phyloP scores from a whole-genome alignment of 768 basidiomycete genomes.

The Termitomyces sp. region DNA sequence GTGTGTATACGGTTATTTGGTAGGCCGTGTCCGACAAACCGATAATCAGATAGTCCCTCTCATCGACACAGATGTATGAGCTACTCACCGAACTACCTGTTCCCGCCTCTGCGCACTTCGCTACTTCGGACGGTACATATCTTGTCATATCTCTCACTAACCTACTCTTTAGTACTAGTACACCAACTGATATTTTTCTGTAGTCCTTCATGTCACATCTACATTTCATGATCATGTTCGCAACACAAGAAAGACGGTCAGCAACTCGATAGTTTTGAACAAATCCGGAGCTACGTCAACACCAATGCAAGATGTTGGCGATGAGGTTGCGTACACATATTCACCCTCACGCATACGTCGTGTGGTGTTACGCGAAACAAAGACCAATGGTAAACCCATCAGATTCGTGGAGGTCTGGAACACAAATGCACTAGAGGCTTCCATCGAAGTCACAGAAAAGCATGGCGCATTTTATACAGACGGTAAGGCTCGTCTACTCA shows the following conservation, averaged over 20 bases:
- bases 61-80: slow-evolving; percentile 2
- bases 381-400: slow-evolving; percentile 38
- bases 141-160: neutral
- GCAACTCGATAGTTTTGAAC: slow-evolving; percentile 33
- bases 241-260: slow-evolving; percentile 43
- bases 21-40: neutral
- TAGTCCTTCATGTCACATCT: slow-evolving; percentile 43
- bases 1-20: neutral
- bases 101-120: slow-evolving; percentile 32
- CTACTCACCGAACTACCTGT: slow-evolving; percentile 38
- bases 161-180: neutral
- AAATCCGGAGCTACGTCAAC: slow-evolving; percentile 17
- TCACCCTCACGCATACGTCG: slow-evolving; percentile 39
- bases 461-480: slow-evolving; percentile 64
- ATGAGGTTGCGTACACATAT: slow-evolving; percentile 35
- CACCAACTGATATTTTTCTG: neutral
- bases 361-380: slow-evolving; percentile 43
- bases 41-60: neutral
- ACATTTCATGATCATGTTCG: slow-evolving; percentile 47
- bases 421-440: slow-evolving; percentile 37
- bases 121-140: slow-evolving; percentile 19
- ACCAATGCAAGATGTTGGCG: slow-evolving; percentile 32
- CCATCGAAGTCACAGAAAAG: slow-evolving; percentile 51
- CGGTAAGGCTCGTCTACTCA: slow-evolving; percentile 31
- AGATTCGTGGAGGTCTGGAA: slow-evolving; percentile 63